Evolutionary conservation across 169 alveolate genomes (phyloP).

Genomic region (Plasmodium knowlesi): DNA sequence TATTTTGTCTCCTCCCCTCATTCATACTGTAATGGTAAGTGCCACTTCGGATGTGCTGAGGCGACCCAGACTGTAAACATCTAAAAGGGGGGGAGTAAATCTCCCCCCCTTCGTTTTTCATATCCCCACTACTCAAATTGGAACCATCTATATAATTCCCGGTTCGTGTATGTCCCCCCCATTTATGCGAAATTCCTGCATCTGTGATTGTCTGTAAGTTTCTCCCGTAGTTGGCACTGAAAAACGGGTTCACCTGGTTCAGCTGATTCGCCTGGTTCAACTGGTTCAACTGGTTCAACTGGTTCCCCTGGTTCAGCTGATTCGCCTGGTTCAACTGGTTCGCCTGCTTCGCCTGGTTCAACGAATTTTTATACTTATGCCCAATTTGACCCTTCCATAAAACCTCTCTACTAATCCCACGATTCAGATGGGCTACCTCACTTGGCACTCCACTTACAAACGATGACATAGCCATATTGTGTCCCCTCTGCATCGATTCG

Average conservation of each 20-base stretch:
- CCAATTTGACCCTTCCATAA: background rate
- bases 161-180: background rate
- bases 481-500: background rate
- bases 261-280: too few relatives aligned
- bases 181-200: background rate
- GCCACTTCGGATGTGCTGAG: background rate
- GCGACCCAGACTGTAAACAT: background rate
- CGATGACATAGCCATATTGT: background rate
- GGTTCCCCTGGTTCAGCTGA: background rate
- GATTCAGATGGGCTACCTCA: background rate
- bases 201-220: background rate
- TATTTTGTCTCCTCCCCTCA: background rate
- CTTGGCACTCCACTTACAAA: background rate
- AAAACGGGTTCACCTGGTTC: background rate
- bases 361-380: background rate
- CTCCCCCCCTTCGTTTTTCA: background rate
- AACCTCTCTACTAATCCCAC: background rate
- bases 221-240: background rate
- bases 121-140: background rate
- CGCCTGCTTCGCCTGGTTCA: too few relatives aligned
- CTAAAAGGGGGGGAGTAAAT: background rate
- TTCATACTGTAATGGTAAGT: background rate
- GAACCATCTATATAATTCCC: background rate
- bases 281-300: too few relatives aligned
- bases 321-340: background rate